phyloP scores from a whole-genome alignment of 805 yeast species.

The Candida ulmi region DNA sequence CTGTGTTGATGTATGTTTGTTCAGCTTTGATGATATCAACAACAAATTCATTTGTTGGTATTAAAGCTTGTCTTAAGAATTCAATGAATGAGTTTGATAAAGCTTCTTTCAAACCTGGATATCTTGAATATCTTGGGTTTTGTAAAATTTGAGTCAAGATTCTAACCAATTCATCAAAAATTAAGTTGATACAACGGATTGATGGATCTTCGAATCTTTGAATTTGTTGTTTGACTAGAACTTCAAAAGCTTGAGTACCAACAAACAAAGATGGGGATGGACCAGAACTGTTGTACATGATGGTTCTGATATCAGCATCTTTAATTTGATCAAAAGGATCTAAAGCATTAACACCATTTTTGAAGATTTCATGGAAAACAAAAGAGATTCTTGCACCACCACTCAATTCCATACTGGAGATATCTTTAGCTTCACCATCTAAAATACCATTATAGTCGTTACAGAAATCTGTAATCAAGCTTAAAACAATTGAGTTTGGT shows the following conservation, averaged over 20 bases:
- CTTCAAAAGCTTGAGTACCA: conserved; percentile 96
- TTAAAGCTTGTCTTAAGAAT: conserved; percentile 68
- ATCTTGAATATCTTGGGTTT: conserved; percentile 79
- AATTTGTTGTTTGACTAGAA: conserved; percentile 89
- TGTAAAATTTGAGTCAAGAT: conserved; percentile 79
- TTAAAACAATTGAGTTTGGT: conserved; percentile 83
- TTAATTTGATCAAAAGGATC: conserved; percentile 97
- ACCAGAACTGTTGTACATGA: conserved; percentile 95
- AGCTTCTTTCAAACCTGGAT: conserved; percentile 87
- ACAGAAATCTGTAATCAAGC: conserved; percentile 86
- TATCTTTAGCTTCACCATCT: conserved; percentile 89
- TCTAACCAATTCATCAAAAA: conserved; percentile 91
- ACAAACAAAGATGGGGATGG: conserved; percentile 94
- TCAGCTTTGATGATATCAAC: conserved; percentile 79
- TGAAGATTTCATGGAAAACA: conserved; percentile 93
- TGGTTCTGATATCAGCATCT: conserved; percentile 93
- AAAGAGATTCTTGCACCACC: conserved; percentile 98
- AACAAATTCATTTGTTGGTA: conserved; percentile 85
- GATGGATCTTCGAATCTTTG: conserved; percentile 93
- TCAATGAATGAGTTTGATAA: conserved; percentile 74
- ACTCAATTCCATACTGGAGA: conserved; percentile 82
- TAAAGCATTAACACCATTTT: conserved; percentile 84
- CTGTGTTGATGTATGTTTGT: conserved; percentile 93
- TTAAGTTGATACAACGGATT: conserved; percentile 78
- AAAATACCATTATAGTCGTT: conserved; percentile 87